phyloP scores from a whole-genome alignment of 2,329 filamentous ascomycete genomes.

The Pyricularia pennisetigena region DNA sequence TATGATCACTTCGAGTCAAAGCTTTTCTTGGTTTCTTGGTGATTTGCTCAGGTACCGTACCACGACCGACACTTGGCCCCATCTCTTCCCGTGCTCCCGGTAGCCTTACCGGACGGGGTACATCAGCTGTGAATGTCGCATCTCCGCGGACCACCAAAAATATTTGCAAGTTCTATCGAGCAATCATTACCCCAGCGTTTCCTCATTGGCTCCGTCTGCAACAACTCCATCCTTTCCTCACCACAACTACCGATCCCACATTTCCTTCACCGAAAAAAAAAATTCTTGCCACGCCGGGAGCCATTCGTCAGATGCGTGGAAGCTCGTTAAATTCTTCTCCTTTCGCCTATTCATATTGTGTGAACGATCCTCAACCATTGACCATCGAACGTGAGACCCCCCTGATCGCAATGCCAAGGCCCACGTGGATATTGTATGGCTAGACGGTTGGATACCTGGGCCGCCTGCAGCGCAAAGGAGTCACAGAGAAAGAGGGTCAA shows the following conservation, averaged over 20 bases:
- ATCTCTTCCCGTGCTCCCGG: neutral
- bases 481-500: neutral
- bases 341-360: neutral
- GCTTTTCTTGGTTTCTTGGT: neutral
- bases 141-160: conserved; percentile 1
- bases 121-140: neutral
- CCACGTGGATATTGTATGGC: neutral
- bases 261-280: neutral
- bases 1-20: neutral
- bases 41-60: neutral
- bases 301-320: neutral
- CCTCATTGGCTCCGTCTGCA: neutral
- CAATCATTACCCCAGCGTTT: neutral
- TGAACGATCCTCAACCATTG: neutral
- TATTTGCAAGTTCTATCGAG: conserved; percentile 1
- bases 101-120: neutral
- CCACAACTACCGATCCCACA: neutral
- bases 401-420: neutral
- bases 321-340: neutral
- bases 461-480: neutral
- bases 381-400: neutral
- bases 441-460: neutral
- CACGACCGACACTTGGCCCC: neutral
- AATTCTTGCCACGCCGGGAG: neutral
- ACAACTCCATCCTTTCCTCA: neutral